Base-by-base conservation (phyloP, 306 rosid species). In the Hippophae gyantsensis region DNA sequence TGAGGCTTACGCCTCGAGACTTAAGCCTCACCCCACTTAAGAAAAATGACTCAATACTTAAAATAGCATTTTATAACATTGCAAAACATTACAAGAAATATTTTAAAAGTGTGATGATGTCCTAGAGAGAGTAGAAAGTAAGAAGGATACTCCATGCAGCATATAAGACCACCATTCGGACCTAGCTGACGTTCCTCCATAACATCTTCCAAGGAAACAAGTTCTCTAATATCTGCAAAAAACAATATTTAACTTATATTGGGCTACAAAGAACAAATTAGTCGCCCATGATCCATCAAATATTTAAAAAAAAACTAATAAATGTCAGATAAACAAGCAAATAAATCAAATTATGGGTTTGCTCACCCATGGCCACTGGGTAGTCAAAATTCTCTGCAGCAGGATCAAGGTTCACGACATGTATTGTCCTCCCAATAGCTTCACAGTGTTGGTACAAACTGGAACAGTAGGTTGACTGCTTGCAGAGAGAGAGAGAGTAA, bases 141-240 rank as follows among this genome's bases (percentile, higher is more conserved):
- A 13, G 58, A 90, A 83, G 98, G 95, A 87, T 92, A 92, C 98
- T 87, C 96, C 98, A 92, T 92, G 89, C 98, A 90, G 78, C 85
- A 87, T 42, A 90, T 46, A 69, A 90, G 96, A 58, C 89, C 89
- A 52, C 98, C 98, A 76, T 90, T 90, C 52, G 98, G 98, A 67
- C 98, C 98, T 62, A 90, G 65, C 32, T 89, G 92, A 71, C 87
- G 95, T 58, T 85, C 98, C 74, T 90, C 98, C 98, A 87, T 90
- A 48, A 87, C 96, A 81, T 92, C 96, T 44, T 92, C 96, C 83
- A 87, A 69, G 52, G 90, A 83, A 67, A 92, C 76, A 44, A 92
- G 93, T 67, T 92, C 93, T 80, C 96, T 79, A 58, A 87, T 86
- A 82, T 87, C 98, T 92, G 79, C 74, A 68, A 72, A 43, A 54